Conservation (phyloP, 305 asterid species). For the Fraxinus sp. region DNA sequence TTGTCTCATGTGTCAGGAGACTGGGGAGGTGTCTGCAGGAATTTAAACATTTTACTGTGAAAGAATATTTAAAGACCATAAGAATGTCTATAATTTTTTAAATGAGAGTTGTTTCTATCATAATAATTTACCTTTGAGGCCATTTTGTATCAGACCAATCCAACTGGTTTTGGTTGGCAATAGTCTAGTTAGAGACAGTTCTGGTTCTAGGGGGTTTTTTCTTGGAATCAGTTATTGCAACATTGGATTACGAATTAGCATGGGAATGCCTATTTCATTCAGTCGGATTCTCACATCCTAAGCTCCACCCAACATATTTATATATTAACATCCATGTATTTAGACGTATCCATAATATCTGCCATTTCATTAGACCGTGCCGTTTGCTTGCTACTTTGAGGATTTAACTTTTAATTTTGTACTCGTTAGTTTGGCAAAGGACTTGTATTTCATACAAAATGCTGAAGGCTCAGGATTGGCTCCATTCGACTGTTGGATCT, state of each 20-base stretch:
- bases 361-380: not conserved
- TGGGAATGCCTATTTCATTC: not conserved
- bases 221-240: not conserved
- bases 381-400: conserved; percentile 4
- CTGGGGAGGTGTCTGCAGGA: not conserved
- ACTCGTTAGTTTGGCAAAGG: conserved; percentile 62
- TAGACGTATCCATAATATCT: not conserved
- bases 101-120: not conserved
- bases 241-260: not conserved
- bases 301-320: not conserved
- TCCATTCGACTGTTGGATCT: conserved; percentile 97
- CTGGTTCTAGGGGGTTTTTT: not conserved
- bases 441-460: conserved; percentile 74
- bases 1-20: not conserved
- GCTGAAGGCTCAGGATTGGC: conserved; percentile 95
- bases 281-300: not conserved
- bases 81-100: not conserved
- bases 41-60: not conserved
- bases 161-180: not conserved
- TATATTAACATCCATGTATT: not conserved
- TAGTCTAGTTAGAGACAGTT: not conserved
- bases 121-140: not conserved
- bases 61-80: not conserved
- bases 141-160: not conserved
- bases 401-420: conserved; percentile 16